Evolutionary conservation across 2,329 filamentous ascomycete genomes (phyloP), one percentile per base, ranked within the genome.

Genomic region (Coniochaeta pulveracea): DNA sequence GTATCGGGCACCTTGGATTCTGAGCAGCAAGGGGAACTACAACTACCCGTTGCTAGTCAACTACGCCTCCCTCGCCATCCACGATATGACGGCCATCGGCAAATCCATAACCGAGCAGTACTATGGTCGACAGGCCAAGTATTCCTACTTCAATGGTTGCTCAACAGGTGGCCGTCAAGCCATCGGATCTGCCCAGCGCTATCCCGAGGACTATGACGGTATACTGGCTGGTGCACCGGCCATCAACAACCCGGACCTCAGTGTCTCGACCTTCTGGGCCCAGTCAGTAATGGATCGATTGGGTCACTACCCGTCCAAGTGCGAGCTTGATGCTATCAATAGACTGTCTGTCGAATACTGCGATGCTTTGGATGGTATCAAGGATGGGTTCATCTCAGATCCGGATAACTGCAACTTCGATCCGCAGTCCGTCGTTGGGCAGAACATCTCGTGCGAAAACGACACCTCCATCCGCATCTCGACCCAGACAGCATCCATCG

Each of bases 81-180:
- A 35, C 26, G 33, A 35, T 15, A 35, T 35, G 33, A 56, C 62
- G 1, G 4, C 24, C 17, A 26, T 37, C n/a, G 35, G 35, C 25
- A 38, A 38, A 16, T 27, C 26, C 5, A 26, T 32, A 6, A 35
- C 33, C 15, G 7, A 31, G 17, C 16, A 19, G 6, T 32, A 24
- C 24, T 68, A 67, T 38, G 42, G 47, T 5, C 16, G 48, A 10
- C 40, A 50, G 0, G 48, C 52, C 10, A 47, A 51, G 2, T 62
- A 60, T 44, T 59, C 52, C 14, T 67, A 66, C 44, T 67, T 59
- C 40, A 47, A 55, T 14, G 66, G 65, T 19, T 69, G 65, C 43
- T 65, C 60, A 3, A 68, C 63, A 0, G 66, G 66, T 16, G 66
- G 66, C 4, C 49, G 64, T 3, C 63, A 70, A 47, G 65, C 64